These are phyloP conservation scores for Starmerella stigmatis DNA, from an alignment of 805 yeast species.

Conservation along the genomic window DNA sequence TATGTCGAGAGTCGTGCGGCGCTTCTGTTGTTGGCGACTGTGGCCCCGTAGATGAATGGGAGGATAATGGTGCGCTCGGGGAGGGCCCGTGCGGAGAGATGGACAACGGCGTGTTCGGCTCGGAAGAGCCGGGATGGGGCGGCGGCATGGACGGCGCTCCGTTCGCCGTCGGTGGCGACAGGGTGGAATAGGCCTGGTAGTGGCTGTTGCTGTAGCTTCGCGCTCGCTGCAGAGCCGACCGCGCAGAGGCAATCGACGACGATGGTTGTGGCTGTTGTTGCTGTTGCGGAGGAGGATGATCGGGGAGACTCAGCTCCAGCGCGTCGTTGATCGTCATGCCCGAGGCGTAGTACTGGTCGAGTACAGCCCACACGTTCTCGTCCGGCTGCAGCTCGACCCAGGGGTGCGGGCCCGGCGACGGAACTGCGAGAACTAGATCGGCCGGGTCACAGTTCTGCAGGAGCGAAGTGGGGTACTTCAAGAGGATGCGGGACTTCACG, in stretches of 20 bases:
- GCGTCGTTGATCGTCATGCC: conserved; percentile 63
- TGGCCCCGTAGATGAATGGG: neutral
- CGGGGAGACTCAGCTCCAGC: conserved; percentile 38
- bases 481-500: conserved; percentile 52
- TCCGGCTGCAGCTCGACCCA: conserved; percentile 42
- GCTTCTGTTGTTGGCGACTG: neutral
- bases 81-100: neutral
- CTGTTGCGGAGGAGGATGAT: conserved; percentile 2
- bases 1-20: neutral
- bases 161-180: neutral
- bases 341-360: conserved; percentile 52
- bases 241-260: conserved; percentile 7
- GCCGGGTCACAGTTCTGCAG: conserved; percentile 59
- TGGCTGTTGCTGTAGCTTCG: conserved; percentile 16
- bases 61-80: neutral
- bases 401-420: conserved; percentile 11
- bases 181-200: neutral
- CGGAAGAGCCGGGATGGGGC: neutral
- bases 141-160: neutral
- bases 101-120: neutral
- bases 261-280: too few species aligned
- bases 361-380: conserved; percentile 43
- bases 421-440: conserved; percentile 36
- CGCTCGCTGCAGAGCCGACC: conserved; percentile 16
- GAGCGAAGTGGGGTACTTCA: conserved; percentile 57